These are phyloP conservation scores for Crithidia acanthocephali DNA, from an alignment of 208 protist species.

Conservation along the genomic window DNA sequence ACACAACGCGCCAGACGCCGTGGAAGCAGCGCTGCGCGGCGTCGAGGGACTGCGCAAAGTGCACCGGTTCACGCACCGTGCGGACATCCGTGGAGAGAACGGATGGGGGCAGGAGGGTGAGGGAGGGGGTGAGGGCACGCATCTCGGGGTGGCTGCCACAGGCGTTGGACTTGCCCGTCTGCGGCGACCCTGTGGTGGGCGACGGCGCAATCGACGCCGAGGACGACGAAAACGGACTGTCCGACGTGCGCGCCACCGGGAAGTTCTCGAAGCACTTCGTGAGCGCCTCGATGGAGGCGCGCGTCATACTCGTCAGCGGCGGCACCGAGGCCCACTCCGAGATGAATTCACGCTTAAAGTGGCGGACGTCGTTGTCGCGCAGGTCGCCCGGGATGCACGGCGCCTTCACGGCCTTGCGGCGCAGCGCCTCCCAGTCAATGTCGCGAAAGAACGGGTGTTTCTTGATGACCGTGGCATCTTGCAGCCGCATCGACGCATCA, in stretches of 20 bases:
- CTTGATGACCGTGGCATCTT: slow-evolving; percentile 49
- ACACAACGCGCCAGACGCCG: slow-evolving; percentile 69
- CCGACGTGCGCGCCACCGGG: slow-evolving; percentile 25
- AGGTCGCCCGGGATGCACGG: slow-evolving; percentile 42
- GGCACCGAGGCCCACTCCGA: slow-evolving; percentile 78
- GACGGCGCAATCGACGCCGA: slow-evolving; percentile 7
- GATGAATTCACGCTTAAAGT: slow-evolving; percentile 82
- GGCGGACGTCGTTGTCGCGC: slow-evolving; percentile 64
- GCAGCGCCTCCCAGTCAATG: slow-evolving; percentile 74
- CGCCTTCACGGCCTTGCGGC: slow-evolving; percentile 43
- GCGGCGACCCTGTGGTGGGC: not conserved
- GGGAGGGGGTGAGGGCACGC: slow-evolving; percentile 13
- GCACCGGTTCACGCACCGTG: slow-evolving; percentile 27
- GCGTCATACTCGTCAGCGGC: slow-evolving; percentile 42
- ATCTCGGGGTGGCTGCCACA: not conserved
- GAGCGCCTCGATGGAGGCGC: slow-evolving; percentile 60
- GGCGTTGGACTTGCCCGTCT: not conserved
- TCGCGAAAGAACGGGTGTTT: slow-evolving; percentile 71
- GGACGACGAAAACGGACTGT: not conserved
- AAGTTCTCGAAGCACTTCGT: slow-evolving; percentile 76
- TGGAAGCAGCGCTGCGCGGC: slow-evolving; percentile 32
- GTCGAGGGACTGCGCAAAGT: slow-evolving; percentile 16
- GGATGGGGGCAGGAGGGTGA: slow-evolving; percentile 27
- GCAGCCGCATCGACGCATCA: slow-evolving; percentile 48
- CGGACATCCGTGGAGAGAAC: slow-evolving; percentile 9